Conservation (phyloP, 73 alveolate genomes). For the Blepharisma stoltei region DNA sequence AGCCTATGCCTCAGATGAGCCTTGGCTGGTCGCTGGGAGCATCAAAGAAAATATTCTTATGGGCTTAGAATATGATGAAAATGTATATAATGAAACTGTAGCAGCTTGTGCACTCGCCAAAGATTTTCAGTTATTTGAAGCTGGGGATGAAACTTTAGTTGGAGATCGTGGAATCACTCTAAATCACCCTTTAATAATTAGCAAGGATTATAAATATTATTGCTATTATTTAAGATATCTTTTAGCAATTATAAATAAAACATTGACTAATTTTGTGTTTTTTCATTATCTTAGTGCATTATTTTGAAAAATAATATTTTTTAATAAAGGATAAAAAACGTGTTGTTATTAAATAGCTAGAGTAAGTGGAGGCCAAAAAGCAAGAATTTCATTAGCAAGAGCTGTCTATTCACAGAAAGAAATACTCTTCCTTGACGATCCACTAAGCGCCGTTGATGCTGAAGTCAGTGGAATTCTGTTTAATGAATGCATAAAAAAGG, state of each 20-base stretch:
- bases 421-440: conserved; percentile 76
- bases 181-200: too few relatives aligned
- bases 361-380: conserved; percentile 81
- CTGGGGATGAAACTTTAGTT: conserved; percentile 7
- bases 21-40: conserved; percentile 17
- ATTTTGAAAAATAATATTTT: too few relatives aligned
- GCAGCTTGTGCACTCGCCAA: not conserved
- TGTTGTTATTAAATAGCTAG: conserved; percentile 65
- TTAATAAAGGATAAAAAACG: too few relatives aligned
- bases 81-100: not conserved
- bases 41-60: conserved; percentile 8
- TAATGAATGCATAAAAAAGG: conserved; percentile 16
- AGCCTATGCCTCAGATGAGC: conserved; percentile 8
- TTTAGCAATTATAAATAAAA: too few relatives aligned
- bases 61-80: not conserved
- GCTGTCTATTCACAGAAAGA: conserved; percentile 75
- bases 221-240: too few relatives aligned
- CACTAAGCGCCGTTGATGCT: conserved; percentile 75
- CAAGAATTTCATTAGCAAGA: conserved; percentile 83
- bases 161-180: conserved; percentile 8
- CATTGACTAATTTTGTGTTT: too few relatives aligned
- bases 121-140: not conserved
- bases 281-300: too few relatives aligned
- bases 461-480: conserved; percentile 48
- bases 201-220: too few relatives aligned